These are phyloP conservation scores for Nidula microcarpa DNA, from an alignment of 768 basidiomycete genomes.

Conservation along the genomic window DNA sequence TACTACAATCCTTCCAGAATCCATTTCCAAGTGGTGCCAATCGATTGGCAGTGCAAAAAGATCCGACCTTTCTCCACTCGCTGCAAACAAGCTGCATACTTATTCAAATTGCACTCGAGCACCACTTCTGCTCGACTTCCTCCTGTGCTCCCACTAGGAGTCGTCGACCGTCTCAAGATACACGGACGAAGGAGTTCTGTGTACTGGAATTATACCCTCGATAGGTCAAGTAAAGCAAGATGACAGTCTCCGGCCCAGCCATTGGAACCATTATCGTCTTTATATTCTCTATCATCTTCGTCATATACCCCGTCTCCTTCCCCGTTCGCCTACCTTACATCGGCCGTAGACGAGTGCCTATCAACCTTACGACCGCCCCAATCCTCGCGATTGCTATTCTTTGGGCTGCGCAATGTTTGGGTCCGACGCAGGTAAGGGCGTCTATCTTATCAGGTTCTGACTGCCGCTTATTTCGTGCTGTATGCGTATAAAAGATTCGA, in stretches of 20 bases:
- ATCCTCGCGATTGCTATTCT: slow-evolving; percentile 48
- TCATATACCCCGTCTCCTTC: slow-evolving; percentile 39
- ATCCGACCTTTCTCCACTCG: neutral
- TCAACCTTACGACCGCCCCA: slow-evolving; percentile 54
- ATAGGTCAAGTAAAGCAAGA: neutral
- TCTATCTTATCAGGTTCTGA: neutral
- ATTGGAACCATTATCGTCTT: slow-evolving; percentile 52
- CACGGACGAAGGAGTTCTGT: too few species aligned
- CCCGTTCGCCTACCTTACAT: neutral
- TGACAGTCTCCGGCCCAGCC: slow-evolving; percentile 36
- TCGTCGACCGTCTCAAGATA: too few species aligned
- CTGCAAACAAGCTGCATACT: neutral
- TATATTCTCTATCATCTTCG: slow-evolving; percentile 48
- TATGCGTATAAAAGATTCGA: slow-evolving; percentile 31
- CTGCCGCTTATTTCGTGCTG: neutral
- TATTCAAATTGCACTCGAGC: neutral
- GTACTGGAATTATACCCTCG: neutral
- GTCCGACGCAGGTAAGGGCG: slow-evolving; percentile 19
- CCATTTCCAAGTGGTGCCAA: too few species aligned
- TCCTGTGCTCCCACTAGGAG: neutral
- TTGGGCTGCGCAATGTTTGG: slow-evolving; percentile 56
- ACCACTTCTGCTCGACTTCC: neutral
- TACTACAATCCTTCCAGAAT: too few species aligned
- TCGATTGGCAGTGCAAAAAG: too few species aligned
- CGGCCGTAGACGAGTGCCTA: slow-evolving; percentile 17